Evolutionary conservation across 1,284 basidiomycete genomes (phyloP), one percentile per base, ranked within the genome.

Genomic region (Cutaneotrichosporon spelunceum): DNA sequence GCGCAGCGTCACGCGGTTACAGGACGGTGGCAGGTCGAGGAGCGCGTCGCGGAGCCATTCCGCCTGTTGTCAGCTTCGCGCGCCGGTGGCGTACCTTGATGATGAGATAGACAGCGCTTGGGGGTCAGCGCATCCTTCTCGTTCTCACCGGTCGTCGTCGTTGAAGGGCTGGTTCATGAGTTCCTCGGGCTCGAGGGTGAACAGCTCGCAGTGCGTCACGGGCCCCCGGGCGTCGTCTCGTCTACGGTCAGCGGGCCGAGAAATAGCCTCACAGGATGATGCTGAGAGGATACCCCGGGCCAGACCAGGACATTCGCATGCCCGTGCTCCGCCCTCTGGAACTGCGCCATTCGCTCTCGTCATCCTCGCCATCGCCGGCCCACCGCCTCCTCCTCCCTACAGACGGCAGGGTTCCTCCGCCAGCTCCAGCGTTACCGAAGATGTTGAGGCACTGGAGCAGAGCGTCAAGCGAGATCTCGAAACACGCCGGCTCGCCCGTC

Each of bases 41-140:
- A 96, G 83, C 0, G 93, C 92, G 66, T 94, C 91, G 53, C 89
- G 86, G 45, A 96, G 86, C 90, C 91, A 93, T 8, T 88, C 91
- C 13, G 92, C 93, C 88, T 90, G 71, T 21, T 14, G 64, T 65
- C 39, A 65, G 59, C 50, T 33, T 13, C 4, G 2, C 6, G 4
- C 8, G 16, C 1, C 0, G 23, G 13, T 1, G 48, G 49, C 33
- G 45, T 33, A 87, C 91, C 82, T 93, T 93, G 75, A 95, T 84
- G 68, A 95, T 94, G 45, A 93, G 86, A 73, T 88, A 89, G 29
- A 92, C 81, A 2, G 87, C 83, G 48, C 90, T 91, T 49, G 44
- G 39, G 44, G 39, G 53, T 57, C 36, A 64, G 60, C 48, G n/a
- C n/a, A n/a, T n/a, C n/a, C n/a, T n/a, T n/a, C n/a, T n/a, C n/a